These are phyloP conservation scores for Schwanniomyces occidentalis DNA, from an alignment of 805 yeast species.

Conservation along the genomic window DNA sequence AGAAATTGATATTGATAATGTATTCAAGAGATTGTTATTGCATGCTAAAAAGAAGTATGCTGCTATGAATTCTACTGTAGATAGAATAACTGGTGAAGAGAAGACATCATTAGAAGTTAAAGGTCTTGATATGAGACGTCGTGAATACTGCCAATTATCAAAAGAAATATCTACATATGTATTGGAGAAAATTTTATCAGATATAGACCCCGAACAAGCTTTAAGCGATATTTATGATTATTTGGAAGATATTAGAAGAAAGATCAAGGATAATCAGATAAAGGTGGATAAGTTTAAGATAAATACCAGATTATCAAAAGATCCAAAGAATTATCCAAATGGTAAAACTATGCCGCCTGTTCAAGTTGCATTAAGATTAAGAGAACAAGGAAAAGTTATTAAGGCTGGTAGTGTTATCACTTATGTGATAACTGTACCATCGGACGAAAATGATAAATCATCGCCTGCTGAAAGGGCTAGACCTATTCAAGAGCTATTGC, in stretches of 20 bases:
- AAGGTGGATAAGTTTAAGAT: constrained; percentile 72
- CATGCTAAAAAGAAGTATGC: constrained; percentile 99
- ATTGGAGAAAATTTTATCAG: constrained; percentile 68
- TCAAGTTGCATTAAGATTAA: constrained; percentile 81
- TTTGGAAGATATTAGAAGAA: constrained; percentile 56
- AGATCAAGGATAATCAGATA: constrained; percentile 61
- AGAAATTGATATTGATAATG: constrained; percentile 95
- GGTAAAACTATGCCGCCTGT: constrained; percentile 86
- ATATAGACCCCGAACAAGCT: constrained; percentile 75
- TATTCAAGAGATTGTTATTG: constrained; percentile 77
- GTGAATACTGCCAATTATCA: constrained; percentile 93
- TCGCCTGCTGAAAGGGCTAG: constrained; percentile 80
- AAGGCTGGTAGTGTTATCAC: constrained; percentile 90
- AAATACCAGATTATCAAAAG: constrained; percentile 86
- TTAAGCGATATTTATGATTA: constrained; percentile 70
- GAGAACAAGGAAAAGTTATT: constrained; percentile 81
- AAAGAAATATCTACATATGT: constrained; percentile 83
- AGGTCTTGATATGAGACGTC: constrained; percentile 95
- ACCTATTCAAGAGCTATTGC: constrained; percentile 71
- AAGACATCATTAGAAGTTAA: constrained; percentile 73
- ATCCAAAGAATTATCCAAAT: constrained; percentile 79
- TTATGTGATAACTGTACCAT: constrained; percentile 63
- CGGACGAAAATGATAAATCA: constrained; percentile 34
- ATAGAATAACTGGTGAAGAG: constrained; percentile 54
- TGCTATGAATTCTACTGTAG: constrained; percentile 66